Conservation (phyloP, 352 stramenopile genomes). For the Phytophthora kernoviae region DNA sequence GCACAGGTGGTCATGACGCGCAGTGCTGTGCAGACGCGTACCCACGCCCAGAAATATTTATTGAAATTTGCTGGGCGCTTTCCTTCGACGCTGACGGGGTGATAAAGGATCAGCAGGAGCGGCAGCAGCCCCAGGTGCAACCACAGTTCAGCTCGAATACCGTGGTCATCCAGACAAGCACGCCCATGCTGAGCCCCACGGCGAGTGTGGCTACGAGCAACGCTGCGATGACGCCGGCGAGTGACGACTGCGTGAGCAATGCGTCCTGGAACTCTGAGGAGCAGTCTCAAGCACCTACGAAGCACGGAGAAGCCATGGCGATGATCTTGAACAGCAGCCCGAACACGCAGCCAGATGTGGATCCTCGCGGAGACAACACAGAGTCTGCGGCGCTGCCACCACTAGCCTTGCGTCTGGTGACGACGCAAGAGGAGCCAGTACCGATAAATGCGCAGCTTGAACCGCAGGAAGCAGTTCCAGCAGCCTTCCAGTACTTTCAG, state of each 20-base stretch:
- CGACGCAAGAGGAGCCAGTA: slow-evolving; percentile 17
- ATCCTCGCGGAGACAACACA: slow-evolving; percentile 13
- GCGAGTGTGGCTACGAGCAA: slow-evolving; percentile 33
- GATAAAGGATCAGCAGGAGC: slow-evolving; percentile 43
- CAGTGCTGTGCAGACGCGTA: slow-evolving; percentile 88
- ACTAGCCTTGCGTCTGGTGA: slow-evolving; percentile 11
- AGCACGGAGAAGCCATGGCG: slow-evolving; percentile 63
- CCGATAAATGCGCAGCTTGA: slow-evolving; percentile 7
- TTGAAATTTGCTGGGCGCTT: slow-evolving; percentile 89
- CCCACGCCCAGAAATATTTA: slow-evolving; percentile 93
- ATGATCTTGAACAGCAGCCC: slow-evolving; percentile 80
- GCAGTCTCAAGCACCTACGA: slow-evolving; percentile 17
- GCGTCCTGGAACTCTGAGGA: slow-evolving; percentile 46
- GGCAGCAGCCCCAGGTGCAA: slow-evolving; percentile 19
- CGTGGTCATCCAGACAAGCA: slow-evolving; percentile 2
- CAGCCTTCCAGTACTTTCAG: slow-evolving; percentile 27
- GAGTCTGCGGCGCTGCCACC: slow-evolving; percentile 12
- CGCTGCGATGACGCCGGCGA: slow-evolving; percentile 28
- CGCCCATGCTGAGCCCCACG: slow-evolving; percentile 35
- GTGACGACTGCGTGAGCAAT: slow-evolving; percentile 37
- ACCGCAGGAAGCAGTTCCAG: slow-evolving; percentile 11
- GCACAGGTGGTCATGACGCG: slow-evolving; percentile 83
- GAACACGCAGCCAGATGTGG: slow-evolving; percentile 31
- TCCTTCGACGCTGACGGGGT: slow-evolving; percentile 67
- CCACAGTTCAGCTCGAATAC: slow-evolving; percentile 2